Conservation (phyloP, 768 basidiomycete species). For the Inosperma sp. region DNA sequence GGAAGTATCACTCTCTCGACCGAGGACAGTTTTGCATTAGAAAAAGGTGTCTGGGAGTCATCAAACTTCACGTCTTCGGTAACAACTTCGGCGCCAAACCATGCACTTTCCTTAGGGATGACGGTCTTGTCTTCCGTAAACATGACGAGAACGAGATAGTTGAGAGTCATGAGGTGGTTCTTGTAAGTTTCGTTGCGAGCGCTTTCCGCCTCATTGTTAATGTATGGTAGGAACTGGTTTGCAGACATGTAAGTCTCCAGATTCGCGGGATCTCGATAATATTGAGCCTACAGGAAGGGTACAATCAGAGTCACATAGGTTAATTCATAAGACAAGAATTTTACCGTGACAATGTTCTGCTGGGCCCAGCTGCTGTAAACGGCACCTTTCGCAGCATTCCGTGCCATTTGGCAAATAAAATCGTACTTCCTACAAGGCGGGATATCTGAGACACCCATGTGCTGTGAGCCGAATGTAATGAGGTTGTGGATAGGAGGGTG, state of each 20-base stretch:
- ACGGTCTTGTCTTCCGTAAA: constrained; percentile 74
- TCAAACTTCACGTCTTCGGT: constrained; percentile 27
- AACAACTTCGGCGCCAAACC: constrained; percentile 73
- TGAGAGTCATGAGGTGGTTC: constrained; percentile 54
- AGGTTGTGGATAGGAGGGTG: constrained; percentile 71
- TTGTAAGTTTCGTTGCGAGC: constrained; percentile 57
- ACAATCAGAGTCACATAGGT: not conserved
- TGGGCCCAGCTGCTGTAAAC: constrained; percentile 79
- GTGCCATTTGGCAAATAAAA: constrained; percentile 63
- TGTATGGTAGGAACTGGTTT: constrained; percentile 63
- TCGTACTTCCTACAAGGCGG: constrained; percentile 62
- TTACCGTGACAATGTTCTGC: constrained; percentile 66
- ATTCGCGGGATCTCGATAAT: constrained; percentile 70
- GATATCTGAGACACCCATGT: constrained; percentile 81
- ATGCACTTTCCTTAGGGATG: constrained; percentile 78
- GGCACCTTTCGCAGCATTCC: constrained; percentile 53
- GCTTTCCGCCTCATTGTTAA: constrained; percentile 72
- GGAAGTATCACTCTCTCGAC: constrained; percentile 44
- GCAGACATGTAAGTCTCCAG: constrained; percentile 52
- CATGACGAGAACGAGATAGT: constrained; percentile 66
- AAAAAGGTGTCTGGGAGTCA: not conserved
- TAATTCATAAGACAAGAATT: constrained; percentile 5
- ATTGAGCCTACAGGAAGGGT: constrained; percentile 60
- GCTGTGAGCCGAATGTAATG: constrained; percentile 83
- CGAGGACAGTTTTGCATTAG: not conserved